These are phyloP conservation scores for Sclerotinia spermophila DNA, from an alignment of 2,329 filamentous ascomycete species.

Conservation along the genomic window DNA sequence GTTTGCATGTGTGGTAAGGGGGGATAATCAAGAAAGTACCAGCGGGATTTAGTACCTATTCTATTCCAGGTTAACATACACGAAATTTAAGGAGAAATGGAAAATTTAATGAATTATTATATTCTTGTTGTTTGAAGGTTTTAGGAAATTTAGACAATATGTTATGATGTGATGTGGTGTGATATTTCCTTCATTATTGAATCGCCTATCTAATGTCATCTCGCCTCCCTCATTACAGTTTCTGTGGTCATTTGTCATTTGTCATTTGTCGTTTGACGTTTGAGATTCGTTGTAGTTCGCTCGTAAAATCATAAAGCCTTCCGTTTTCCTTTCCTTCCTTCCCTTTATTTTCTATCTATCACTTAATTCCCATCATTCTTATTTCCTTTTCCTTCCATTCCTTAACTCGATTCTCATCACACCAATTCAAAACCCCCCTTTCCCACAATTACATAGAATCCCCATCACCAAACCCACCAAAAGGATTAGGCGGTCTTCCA, in stretches of 20 bases:
- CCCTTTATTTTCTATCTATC: neutral
- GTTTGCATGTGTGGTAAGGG: neutral
- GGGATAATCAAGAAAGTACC: neutral
- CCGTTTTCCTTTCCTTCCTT: neutral
- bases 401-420: neutral
- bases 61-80: neutral
- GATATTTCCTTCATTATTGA: too few species aligned
- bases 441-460: slow-evolving; percentile 50
- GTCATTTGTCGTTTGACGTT: too few species aligned
- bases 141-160: too few species aligned
- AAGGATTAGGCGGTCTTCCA: slow-evolving; percentile 51
- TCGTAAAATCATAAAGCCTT: neutral
- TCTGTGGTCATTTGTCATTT: too few species aligned
- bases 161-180: neutral
- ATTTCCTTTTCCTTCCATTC: neutral
- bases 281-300: neutral
- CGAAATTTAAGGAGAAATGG: neutral
- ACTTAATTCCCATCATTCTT: neutral
- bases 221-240: too few species aligned
- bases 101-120: neutral
- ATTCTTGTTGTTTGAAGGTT: neutral
- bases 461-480: slow-evolving; percentile 53
- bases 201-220: too few species aligned
- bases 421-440: neutral
- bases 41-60: neutral